A percentile compares a stretch with the other conserved stretches of the same genome.
phyloP scores from a whole-genome alignment of 2,329 filamentous ascomycete species.

The Cladorrhinum sp. region DNA sequence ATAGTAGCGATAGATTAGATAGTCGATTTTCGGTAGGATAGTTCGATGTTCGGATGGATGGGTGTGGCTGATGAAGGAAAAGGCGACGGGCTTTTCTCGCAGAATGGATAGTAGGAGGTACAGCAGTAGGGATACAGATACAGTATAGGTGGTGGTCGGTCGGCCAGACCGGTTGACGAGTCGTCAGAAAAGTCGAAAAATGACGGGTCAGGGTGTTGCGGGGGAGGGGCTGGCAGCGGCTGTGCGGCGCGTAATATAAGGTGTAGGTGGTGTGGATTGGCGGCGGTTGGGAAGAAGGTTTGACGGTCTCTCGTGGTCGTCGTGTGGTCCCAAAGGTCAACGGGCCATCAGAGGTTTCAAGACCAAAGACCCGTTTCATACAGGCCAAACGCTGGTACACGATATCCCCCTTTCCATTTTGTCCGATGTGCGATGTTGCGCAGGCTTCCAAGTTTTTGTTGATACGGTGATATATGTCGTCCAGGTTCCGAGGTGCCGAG shows the following conservation, averaged over 20 bases:
- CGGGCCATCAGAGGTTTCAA: constrained; percentile 23
- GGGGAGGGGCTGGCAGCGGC: constrained; percentile 17
- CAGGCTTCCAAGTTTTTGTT: neutral
- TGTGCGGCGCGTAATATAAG: constrained; percentile 24
- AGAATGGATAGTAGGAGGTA: neutral
- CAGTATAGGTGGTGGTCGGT: constrained; percentile 11
- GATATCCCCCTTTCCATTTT: neutral
- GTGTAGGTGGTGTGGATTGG: constrained; percentile 8
- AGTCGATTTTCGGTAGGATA: neutral
- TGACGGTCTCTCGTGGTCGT: constrained; percentile 14
- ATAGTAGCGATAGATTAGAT: neutral
- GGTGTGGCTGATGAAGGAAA: neutral
- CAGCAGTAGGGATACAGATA: neutral
- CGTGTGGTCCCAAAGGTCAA: constrained; percentile 13
- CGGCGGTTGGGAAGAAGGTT: constrained; percentile 14
- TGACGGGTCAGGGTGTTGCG: constrained; percentile 9
- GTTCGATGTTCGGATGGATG: neutral
- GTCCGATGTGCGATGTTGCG: neutral
- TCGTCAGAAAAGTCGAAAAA: constrained; percentile 11
- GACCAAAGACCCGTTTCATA: constrained; percentile 9
- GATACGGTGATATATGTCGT: neutral
- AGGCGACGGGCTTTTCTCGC: neutral
- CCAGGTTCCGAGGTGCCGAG: neutral
- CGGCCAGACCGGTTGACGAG: constrained; percentile 15
- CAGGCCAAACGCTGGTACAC: neutral